phyloP scores from a whole-genome alignment of 768 basidiomycete genomes.

The Leccinum fibrillosum region DNA sequence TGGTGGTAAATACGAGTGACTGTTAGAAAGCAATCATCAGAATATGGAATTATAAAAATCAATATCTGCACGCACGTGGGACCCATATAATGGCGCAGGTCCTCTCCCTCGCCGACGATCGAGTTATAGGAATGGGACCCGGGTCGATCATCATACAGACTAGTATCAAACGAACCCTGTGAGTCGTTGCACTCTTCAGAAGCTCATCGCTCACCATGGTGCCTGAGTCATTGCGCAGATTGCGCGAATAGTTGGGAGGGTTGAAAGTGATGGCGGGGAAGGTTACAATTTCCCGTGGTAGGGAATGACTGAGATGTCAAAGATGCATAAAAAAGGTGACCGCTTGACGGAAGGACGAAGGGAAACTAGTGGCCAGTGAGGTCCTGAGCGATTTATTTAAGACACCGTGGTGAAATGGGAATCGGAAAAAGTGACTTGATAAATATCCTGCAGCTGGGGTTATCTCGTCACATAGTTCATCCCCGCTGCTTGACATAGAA shows the following conservation, averaged over 20 bases:
- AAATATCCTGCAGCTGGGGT: slow-evolving; percentile 6
- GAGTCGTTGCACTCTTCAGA: not conserved
- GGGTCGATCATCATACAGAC: slow-evolving; percentile 9
- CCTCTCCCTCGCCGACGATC: not conserved
- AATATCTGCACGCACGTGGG: slow-evolving; percentile 9
- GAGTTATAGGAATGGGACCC: not conserved
- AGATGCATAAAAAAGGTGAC: slow-evolving; percentile 15
- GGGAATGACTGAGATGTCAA: slow-evolving; percentile 9
- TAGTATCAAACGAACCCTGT: not conserved
- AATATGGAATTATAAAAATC: not conserved
- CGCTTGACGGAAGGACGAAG: slow-evolving; percentile 1
- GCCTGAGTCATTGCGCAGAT: slow-evolving; percentile 10
- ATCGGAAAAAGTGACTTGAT: slow-evolving; percentile 11
- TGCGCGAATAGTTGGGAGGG: not conserved
- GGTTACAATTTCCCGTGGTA: slow-evolving; percentile 6
- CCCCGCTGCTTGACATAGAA: slow-evolving; percentile 17
- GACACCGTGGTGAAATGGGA: slow-evolving; percentile 11
- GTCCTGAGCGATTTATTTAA: slow-evolving; percentile 16
- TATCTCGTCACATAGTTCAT: slow-evolving; percentile 14
- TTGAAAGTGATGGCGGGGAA: not conserved
- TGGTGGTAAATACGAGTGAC: slow-evolving; percentile 1
- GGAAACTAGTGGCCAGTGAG: slow-evolving; percentile 5
- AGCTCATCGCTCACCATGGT: slow-evolving; percentile 6
- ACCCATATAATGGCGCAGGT: not conserved
- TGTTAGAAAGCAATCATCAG: slow-evolving; percentile 5